Evolutionary conservation across 768 basidiomycete genomes (phyloP).

Genomic region (Kwoniella europaea): DNA sequence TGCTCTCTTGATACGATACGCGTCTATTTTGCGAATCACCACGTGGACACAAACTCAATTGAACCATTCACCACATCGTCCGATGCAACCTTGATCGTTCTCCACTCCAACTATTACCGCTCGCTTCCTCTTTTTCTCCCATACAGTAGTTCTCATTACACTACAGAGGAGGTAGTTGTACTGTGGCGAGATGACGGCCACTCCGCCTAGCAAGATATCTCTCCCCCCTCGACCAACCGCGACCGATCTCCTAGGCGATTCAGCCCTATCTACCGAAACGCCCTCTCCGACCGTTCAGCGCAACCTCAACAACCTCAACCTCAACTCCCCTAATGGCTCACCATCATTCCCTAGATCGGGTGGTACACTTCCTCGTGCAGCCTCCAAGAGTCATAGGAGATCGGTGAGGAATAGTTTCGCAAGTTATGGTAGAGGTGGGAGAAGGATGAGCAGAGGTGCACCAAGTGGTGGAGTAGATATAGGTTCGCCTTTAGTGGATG

Average conservation of each 20-base stretch:
- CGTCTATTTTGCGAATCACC: background rate
- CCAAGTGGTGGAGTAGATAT: conserved; percentile 9
- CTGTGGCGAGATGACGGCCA: conserved; percentile 32
- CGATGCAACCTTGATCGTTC: background rate
- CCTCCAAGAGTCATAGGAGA: conserved; percentile 13
- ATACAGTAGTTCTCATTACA: background rate
- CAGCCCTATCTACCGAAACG: conserved; percentile 25
- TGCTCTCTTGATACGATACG: background rate
- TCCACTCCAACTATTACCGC: background rate
- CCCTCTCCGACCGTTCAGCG: conserved; percentile 27
- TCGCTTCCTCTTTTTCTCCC: background rate
- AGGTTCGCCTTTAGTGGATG: conserved; percentile 22
- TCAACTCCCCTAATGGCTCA: conserved; percentile 22
- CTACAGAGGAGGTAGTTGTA: background rate
- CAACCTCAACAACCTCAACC: conserved; percentile 7
- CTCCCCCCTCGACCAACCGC: conserved; percentile 38
- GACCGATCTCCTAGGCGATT: conserved; percentile 28
- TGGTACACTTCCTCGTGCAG: conserved; percentile 8
- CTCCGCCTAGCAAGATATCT: conserved; percentile 38
- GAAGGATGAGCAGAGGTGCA: conserved; percentile 23
- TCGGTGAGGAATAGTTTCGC: conserved; percentile 35
- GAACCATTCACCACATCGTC: background rate
- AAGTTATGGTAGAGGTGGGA: conserved; percentile 25
- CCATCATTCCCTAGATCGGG: conserved; percentile 16
- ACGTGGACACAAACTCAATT: conserved; percentile 1